phyloP scores from a whole-genome alignment of 768 basidiomycete species.

The Xanthoconium purpureum region DNA sequence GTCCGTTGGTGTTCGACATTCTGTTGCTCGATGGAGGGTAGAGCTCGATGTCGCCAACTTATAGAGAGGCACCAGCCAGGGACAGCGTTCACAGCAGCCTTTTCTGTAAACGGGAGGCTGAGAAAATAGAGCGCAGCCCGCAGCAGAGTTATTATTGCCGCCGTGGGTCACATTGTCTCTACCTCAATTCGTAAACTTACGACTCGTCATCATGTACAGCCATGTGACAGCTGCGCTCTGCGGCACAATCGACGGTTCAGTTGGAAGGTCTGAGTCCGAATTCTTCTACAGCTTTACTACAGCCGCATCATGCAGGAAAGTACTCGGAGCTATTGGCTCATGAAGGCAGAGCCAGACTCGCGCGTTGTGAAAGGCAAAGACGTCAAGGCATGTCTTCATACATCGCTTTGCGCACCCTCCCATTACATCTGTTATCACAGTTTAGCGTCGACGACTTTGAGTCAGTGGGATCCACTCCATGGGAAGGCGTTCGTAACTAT shows the following conservation, averaged over 20 bases:
- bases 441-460: slow-evolving; percentile 90
- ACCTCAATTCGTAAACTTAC: too few species aligned
- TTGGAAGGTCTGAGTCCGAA: too few species aligned
- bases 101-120: background rate
- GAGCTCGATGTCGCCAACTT: slow-evolving; percentile 6
- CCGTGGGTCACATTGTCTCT: background rate
- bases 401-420: background rate
- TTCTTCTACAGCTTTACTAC: background rate
- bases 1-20: slow-evolving; percentile 27
- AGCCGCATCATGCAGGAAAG: background rate
- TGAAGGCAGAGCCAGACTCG: slow-evolving; percentile 86
- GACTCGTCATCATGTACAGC: too few species aligned
- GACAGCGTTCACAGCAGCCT: slow-evolving; percentile 4
- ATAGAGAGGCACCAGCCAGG: slow-evolving; percentile 3
- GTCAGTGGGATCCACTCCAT: slow-evolving; percentile 60
- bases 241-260: background rate
- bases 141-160: background rate
- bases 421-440: slow-evolving; percentile 35
- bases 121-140: background rate
- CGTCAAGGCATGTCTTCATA: slow-evolving; percentile 56
- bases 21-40: background rate
- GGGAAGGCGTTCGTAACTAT: slow-evolving; percentile 87
- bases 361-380: slow-evolving; percentile 84
- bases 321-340: slow-evolving; percentile 52
- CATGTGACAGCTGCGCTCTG: too few species aligned